Percentiles rank a stretch among this genome's conserved stretches.
Evolutionary conservation across 83 land plant species (phyloP).

Genomic region (Diphasiastrum complanatum): DNA sequence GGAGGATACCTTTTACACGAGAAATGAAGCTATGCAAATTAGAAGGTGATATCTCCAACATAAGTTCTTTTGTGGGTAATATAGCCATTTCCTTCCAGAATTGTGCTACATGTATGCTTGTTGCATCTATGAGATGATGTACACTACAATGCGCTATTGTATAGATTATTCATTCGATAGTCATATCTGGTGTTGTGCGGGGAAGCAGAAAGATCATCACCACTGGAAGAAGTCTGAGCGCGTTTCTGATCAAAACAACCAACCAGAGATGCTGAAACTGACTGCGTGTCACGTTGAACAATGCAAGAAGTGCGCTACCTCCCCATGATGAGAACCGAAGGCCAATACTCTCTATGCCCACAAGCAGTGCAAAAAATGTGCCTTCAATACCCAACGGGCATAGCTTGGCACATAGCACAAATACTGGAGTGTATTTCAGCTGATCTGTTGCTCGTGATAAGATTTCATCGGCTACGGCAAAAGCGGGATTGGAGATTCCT

Average conservation of each 20-base stretch:
- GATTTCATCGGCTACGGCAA: conserved; percentile 55
- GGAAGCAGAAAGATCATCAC: conserved; percentile 59
- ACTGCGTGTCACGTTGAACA: conserved; percentile 50
- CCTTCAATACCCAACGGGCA: conserved; percentile 93
- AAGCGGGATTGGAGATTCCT: conserved; percentile 60
- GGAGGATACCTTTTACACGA: too few relatives aligned
- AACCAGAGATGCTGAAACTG: conserved; percentile 65
- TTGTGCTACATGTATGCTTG: too few relatives aligned
- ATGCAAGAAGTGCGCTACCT: conserved; percentile 56
- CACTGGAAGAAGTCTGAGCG: conserved; percentile 52
- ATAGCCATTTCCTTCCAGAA: too few relatives aligned
- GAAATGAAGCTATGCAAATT: too few relatives aligned
- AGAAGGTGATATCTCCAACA: too few relatives aligned
- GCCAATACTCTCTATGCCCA: conserved; percentile 81
- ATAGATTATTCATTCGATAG: too few relatives aligned
- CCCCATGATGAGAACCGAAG: conserved; percentile 59
- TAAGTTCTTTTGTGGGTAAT: too few relatives aligned
- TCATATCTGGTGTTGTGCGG: too few relatives aligned
- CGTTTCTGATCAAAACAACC: conserved; percentile 51
- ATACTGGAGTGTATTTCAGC: conserved; percentile 82
- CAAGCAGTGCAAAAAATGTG: conserved; percentile 82
- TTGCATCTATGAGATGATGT: too few relatives aligned
- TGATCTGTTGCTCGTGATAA: conserved; percentile 40
- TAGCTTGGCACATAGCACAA: conserved; percentile 69
- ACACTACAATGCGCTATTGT: too few relatives aligned